Evolutionary conservation across 306 rosid genomes (phyloP), one percentile per base, ranked within the genome.

Genomic region (Rosa chinensis): DNA sequence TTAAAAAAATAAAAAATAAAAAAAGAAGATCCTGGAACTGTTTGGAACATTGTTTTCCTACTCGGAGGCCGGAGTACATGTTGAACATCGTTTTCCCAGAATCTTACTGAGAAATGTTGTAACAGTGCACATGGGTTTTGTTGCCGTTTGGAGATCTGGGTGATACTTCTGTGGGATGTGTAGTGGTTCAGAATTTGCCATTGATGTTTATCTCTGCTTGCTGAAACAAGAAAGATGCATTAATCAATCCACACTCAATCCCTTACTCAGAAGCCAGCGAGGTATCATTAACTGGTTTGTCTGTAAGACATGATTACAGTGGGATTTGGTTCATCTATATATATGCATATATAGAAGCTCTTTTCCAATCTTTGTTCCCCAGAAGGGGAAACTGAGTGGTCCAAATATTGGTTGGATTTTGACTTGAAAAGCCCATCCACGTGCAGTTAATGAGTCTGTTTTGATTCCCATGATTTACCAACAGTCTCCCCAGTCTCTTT

Each of bases 31-130:
- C 8, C 23, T 48, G 77, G 77, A 76, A 85, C 81, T 72, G 25
- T 66, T 75, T 8, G 72, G 83, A 76, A 79, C 88, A 85, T 76
- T 79, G 70, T 79, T 85, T 82, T 81, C 79, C 28, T 11, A 62
- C 42, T 79, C 83, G 63, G 80, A 80, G 70, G 63, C 86, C 73
- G 70, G 80, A 11, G 35, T 16, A 14, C 10, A 66, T 66, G 48
- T 5, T 8, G 71, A 66, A 39, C 71, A 66, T 66, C 71, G 71
- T 66, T 66, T 66, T 66, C 71, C 17, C 71, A 66, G 47, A 37
- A 66, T 66, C 48, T 17, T 39, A 39, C 12, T 17, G 28, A 66
- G 8, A 66, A 40, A 66, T n/a, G 6, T 66, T 39, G 40, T 42
- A 23, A 10, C 4, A 8, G 20, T 40, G 48, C 49, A 66, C 72